Conservation (phyloP, 2,329 filamentous ascomycete genomes). For the Diaporthe eres region DNA sequence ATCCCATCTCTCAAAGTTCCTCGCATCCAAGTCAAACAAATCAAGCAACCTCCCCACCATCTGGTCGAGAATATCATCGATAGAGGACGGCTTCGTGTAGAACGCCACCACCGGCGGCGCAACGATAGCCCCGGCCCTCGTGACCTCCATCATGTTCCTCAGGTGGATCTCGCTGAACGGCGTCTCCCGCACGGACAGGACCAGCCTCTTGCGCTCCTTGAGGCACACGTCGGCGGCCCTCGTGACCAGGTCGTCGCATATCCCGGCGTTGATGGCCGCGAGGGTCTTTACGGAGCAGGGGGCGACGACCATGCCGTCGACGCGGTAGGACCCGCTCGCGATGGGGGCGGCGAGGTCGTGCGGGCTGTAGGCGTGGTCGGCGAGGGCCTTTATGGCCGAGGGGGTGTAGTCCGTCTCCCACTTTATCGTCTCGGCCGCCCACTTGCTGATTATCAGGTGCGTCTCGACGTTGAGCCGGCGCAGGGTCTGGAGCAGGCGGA, state of each 20-base stretch:
- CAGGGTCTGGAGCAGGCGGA: slow-evolving; percentile 57
- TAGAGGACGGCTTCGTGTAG: slow-evolving; percentile 55
- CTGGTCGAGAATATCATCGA: slow-evolving; percentile 60
- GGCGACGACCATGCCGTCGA: slow-evolving; percentile 62
- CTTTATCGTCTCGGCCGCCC: slow-evolving; percentile 62
- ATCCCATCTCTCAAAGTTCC: slow-evolving; percentile 56
- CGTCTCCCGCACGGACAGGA: slow-evolving; percentile 59
- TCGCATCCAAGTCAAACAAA: slow-evolving; percentile 57
- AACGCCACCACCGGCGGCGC: slow-evolving; percentile 61
- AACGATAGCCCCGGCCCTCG: slow-evolving; percentile 56
- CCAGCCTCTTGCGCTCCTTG: slow-evolving; percentile 58
- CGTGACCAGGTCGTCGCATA: slow-evolving; percentile 60
- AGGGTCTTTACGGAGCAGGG: slow-evolving; percentile 65
- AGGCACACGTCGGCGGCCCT: slow-evolving; percentile 61
- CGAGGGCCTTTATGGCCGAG: slow-evolving; percentile 54
- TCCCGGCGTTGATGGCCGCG: slow-evolving; percentile 56
- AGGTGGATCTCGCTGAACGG: slow-evolving; percentile 63
- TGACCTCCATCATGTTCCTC: slow-evolving; percentile 59
- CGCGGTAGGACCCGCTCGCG: slow-evolving; percentile 59
- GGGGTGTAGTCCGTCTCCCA: slow-evolving; percentile 60
- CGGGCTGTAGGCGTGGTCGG: slow-evolving; percentile 55
- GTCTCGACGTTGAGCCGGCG: slow-evolving; percentile 61
- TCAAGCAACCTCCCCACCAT: slow-evolving; percentile 63
- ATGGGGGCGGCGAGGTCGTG: slow-evolving; percentile 61
- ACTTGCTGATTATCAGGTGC: slow-evolving; percentile 63